These are phyloP conservation scores for Chaetomium fimeti DNA, from an alignment of 495 filamentous ascomycete genomes.

Conservation along the genomic window DNA sequence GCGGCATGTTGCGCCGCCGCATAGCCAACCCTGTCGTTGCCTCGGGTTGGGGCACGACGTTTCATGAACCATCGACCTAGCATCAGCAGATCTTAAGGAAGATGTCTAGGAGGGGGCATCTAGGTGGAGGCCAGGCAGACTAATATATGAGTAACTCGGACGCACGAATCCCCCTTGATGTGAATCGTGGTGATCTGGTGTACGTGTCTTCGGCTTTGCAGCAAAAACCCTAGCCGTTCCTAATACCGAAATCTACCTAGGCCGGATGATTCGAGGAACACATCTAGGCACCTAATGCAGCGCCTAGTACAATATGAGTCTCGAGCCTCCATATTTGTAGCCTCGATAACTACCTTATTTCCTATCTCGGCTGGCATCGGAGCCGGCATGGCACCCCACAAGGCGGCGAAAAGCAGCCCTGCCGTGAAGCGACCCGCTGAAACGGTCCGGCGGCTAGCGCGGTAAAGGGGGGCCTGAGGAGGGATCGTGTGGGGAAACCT, in stretches of 20 bases:
- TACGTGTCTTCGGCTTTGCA: not conserved
- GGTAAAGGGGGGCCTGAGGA: not conserved
- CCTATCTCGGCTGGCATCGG: not conserved
- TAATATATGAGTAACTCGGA: constrained; percentile 34
- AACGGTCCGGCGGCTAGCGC: constrained; percentile 1
- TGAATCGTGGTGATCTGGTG: not conserved
- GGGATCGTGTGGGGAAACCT: constrained; percentile 4
- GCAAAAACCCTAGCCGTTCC: not conserved
- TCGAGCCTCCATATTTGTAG: too few species aligned
- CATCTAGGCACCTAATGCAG: too few species aligned
- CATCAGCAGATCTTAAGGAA: constrained; percentile 27
- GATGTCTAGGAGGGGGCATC: constrained; percentile 26
- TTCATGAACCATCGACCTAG: constrained; percentile 7
- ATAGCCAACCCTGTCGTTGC: constrained; percentile 11
- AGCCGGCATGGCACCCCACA: constrained; percentile 13
- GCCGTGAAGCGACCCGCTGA: constrained; percentile 14
- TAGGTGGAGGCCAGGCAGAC: constrained; percentile 29
- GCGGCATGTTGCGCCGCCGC: constrained; percentile 1
- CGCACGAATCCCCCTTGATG: not conserved
- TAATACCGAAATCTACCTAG: not conserved
- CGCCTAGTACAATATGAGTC: too few species aligned
- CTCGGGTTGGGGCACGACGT: not conserved
- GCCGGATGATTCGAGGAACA: too few species aligned
- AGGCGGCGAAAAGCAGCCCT: not conserved
- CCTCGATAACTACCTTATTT: too few species aligned